Conservation (phyloP, 2,329 filamentous ascomycete genomes). For the Trichoderma hamatum region DNA sequence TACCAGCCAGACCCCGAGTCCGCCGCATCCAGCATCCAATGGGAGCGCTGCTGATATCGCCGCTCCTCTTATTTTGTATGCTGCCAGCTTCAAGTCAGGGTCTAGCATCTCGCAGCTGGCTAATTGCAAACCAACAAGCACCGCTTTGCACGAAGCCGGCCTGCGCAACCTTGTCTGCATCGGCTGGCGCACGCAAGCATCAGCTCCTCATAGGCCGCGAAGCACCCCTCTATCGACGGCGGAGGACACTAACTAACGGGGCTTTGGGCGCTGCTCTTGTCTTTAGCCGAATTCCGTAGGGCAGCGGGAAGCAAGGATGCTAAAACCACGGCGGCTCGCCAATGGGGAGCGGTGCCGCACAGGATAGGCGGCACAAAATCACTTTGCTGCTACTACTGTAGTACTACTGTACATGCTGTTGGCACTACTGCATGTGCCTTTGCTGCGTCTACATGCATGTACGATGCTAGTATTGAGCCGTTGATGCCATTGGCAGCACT, state of each 20-base stretch:
- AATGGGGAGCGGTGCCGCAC: not conserved
- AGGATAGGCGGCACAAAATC: not conserved
- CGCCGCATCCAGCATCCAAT: not conserved
- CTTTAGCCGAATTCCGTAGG: constrained; percentile 19
- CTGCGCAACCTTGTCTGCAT: not conserved
- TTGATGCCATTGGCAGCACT: not conserved
- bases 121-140: not conserved
- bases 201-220: not conserved
- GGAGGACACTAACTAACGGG: not conserved
- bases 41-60: not conserved
- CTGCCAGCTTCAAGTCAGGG: not conserved
- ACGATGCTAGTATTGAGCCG: not conserved
- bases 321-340: not conserved
- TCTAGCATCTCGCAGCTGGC: not conserved
- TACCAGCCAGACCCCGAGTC: not conserved
- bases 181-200: not conserved
- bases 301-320: not conserved
- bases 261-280: not conserved
- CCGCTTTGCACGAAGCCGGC: too few relatives aligned
- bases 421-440: not conserved
- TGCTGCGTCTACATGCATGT: not conserved
- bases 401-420: too few relatives aligned
- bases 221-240: not conserved
- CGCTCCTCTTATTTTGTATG: too few relatives aligned
- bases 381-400: not conserved